Percentiles rank a stretch among this genome's conserved stretches.
phyloP scores from a whole-genome alignment of 176 grass and related monocot species.

The Coix lacrymajobi region DNA sequence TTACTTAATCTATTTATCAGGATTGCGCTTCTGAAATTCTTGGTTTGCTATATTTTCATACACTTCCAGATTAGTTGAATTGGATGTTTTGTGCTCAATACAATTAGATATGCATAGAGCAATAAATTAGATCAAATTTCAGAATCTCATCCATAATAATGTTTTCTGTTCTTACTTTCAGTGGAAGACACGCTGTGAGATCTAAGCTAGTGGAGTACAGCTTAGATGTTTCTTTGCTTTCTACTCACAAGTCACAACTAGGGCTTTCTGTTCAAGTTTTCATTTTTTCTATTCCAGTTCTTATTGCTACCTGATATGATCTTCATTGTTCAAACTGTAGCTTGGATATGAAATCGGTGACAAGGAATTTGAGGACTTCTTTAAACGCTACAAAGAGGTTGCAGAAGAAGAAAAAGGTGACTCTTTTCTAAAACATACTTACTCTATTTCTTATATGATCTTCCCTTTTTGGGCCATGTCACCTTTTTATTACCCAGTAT shows the following conservation, averaged over 20 bases:
- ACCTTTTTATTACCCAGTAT: neutral
- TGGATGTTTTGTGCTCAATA: neutral
- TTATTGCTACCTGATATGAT: conserved; percentile 5
- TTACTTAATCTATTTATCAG: neutral
- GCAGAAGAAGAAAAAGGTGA: conserved; percentile 98
- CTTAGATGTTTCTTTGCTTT: conserved; percentile 21
- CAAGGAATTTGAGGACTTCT: conserved; percentile 92
- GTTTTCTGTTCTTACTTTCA: conserved; percentile 36
- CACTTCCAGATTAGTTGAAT: conserved; percentile 8
- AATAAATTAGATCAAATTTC: conserved; percentile 11
- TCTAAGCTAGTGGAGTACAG: conserved; percentile 76
- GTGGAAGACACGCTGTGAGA: conserved; percentile 92
- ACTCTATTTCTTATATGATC: neutral
- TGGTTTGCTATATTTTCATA: neutral
- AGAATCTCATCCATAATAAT: neutral
- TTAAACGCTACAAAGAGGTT: conserved; percentile 96
- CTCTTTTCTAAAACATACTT: neutral
- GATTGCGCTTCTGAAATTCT: neutral
- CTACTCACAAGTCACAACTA: neutral
- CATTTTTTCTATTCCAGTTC: neutral
- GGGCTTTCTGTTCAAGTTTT: neutral
- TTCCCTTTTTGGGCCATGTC: neutral
- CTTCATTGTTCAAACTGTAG: conserved; percentile 34
- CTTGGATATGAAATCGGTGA: conserved; percentile 85
- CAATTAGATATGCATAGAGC: neutral